A percentile compares a stretch with the other conserved stretches of the same genome.
These are phyloP conservation scores for Chytriomyces sp. DNA, from an alignment of 192 early-diverging fungal genomes.

Conservation along the genomic window DNA sequence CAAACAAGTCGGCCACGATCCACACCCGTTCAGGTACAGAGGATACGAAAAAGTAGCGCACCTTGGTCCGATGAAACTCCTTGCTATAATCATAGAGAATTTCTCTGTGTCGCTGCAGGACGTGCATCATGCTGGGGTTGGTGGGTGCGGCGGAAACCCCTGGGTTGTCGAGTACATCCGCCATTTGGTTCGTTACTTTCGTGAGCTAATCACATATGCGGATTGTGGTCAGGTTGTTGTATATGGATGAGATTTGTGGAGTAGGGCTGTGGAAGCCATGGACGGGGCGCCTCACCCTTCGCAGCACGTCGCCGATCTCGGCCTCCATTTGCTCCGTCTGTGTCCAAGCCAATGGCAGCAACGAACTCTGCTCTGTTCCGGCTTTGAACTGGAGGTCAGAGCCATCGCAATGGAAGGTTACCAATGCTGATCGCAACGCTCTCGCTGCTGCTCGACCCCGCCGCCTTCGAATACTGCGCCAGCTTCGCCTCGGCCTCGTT, in stretches of 20 bases:
- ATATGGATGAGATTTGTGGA: no score
- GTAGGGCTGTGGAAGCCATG: no score
- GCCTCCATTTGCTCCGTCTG: slow-evolving; percentile 45
- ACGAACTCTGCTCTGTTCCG: slow-evolving; percentile 10
- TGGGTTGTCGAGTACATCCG: slow-evolving; percentile 56
- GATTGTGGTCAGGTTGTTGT: no score
- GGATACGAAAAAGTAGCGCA: slow-evolving; percentile 9
- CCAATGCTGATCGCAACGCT: slow-evolving; percentile 3
- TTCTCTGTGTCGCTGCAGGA: slow-evolving; percentile 75
- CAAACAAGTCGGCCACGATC: no score
- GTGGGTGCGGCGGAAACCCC: slow-evolving; percentile 48
- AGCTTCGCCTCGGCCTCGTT: slow-evolving; percentile 73
- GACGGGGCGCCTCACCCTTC: slow-evolving; percentile 66
- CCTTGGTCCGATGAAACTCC: slow-evolving; percentile 74
- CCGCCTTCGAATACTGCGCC: slow-evolving; percentile 52
- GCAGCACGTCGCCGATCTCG: slow-evolving; percentile 65
- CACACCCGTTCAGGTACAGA: no score
- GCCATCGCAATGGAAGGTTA: not conserved
- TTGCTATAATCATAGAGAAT: slow-evolving; percentile 79
- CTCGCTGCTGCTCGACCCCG: slow-evolving; percentile 15
- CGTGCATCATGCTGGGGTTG: slow-evolving; percentile 69
- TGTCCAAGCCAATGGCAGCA: slow-evolving; percentile 18
- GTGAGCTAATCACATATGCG: no score
- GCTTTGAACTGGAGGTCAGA: not conserved
- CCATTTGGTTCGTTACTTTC: slow-evolving; percentile 67